Conservation (phyloP, 2,329 filamentous ascomycete species). For the Beauveria scarabaeidicola region DNA sequence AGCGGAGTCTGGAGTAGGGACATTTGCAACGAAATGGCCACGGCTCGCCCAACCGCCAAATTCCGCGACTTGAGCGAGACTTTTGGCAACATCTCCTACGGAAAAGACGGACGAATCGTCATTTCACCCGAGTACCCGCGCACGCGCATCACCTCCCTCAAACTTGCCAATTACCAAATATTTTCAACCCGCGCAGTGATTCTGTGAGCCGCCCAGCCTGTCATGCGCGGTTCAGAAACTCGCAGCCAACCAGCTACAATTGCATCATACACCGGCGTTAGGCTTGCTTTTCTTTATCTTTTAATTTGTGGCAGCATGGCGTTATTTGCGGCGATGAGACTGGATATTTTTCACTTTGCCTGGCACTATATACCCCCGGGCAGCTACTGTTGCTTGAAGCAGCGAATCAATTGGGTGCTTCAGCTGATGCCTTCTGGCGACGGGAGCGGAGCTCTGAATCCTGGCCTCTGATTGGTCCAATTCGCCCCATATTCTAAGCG, state of each 20-base stretch:
- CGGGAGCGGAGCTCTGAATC: too few species aligned
- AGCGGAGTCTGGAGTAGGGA: constrained; percentile 65
- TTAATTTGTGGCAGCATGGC: not conserved
- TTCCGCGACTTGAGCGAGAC: constrained; percentile 57
- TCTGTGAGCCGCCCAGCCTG: constrained; percentile 18
- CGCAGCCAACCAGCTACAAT: not conserved
- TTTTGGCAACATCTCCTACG: constrained; percentile 51
- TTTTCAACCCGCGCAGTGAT: constrained; percentile 32
- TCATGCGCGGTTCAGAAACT: not conserved
- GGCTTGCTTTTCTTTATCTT: not conserved
- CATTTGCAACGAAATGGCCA: constrained; percentile 53
- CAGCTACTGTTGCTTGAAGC: not conserved
- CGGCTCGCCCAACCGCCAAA: constrained; percentile 46
- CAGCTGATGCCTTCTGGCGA: too few species aligned
- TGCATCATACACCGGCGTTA: constrained; percentile 4
- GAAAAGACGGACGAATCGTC: constrained; percentile 51
- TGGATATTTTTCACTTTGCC: not conserved
- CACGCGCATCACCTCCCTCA: constrained; percentile 45
- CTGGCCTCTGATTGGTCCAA: too few species aligned
- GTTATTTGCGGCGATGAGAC: not conserved
- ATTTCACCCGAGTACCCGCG: constrained; percentile 48
- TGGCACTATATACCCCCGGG: not conserved
- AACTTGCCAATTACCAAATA: constrained; percentile 48
- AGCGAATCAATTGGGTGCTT: too few species aligned
- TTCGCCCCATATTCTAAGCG: too few species aligned